Evolutionary conservation across 1,284 basidiomycete genomes (phyloP), one percentile per base, ranked within the genome.

Genomic region (Leccinum solheimii): DNA sequence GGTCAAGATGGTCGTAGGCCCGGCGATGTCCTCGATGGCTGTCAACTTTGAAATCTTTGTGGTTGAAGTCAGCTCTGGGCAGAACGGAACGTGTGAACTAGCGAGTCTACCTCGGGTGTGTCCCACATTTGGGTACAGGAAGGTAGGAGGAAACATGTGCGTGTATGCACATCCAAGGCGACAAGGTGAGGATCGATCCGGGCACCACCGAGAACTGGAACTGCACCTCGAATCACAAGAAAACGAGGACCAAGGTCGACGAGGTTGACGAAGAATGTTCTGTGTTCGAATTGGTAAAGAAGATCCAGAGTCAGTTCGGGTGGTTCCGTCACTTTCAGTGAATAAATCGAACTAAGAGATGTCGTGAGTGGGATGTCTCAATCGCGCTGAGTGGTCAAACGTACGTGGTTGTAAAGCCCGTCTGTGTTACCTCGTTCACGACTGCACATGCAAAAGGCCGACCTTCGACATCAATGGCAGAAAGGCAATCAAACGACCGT

Each of bases 161-260:
- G 62, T 3, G 63, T 21, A 5, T 58, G 54, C 21, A 70, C 66
- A 11, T 72, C 69, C 30, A 69, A 26, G 16, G 51, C 63, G 5
- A 70, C 11, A 13, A 69, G n/a, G 52, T 11, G 45, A 50, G 21
- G 45, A 52, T 50, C 45, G 11, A 13, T 36, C 34, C 14, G 14
- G 14, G 34, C 3, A 36, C 34, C 54, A 36, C 34, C 54, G 14
- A 34, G 32, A 5, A 34, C 32, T 34, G 32, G 19, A 16, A 14
- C 19, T n/a, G 7, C 40, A 30, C 60, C 50, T 9, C 51, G 52
- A 23, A 71, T 21, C 14, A 61, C 27, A 27, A 69, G 36, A 9
- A 65, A 50, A 40, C 67, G 62, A 6, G 65, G 67, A 52, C 69
- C 67, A 55, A 68, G 56, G 19, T 55, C 13, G 26, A 71, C 56